These are phyloP conservation scores for Ustilago tritici DNA, from an alignment of 1,284 basidiomycete species.

Conservation along the genomic window DNA sequence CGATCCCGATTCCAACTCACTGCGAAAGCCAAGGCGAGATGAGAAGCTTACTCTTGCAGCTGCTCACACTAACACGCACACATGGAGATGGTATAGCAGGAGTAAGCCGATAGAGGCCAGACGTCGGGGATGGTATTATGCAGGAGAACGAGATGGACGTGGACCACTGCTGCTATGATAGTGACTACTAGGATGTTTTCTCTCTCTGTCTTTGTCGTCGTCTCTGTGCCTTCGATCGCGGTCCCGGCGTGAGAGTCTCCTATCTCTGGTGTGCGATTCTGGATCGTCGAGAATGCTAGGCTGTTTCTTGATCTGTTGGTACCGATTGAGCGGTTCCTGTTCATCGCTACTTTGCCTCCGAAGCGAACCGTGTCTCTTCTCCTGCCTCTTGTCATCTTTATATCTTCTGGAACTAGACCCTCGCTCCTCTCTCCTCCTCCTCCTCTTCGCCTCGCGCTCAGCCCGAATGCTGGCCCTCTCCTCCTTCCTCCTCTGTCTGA, in stretches of 20 bases:
- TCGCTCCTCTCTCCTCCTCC: slow-evolving; percentile 1
- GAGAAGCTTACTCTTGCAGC: too few species aligned
- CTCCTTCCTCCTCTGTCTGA: slow-evolving; percentile 64
- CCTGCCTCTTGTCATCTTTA: not conserved
- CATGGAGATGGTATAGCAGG: too few species aligned
- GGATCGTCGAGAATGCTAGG: slow-evolving; percentile 23
- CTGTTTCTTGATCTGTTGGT: slow-evolving; percentile 30
- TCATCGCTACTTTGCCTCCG: not conserved
- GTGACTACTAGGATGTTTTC: not conserved
- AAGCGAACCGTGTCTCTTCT: not conserved
- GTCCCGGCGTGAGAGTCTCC: not conserved
- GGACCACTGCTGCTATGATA: slow-evolving; percentile 11
- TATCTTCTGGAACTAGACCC: not conserved
- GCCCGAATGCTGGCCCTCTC: slow-evolving; percentile 55
- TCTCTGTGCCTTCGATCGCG: slow-evolving; percentile 4
- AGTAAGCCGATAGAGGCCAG: too few species aligned
- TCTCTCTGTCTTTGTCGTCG: not conserved
- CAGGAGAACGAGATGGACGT: slow-evolving; percentile 23
- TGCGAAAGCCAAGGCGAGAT: too few species aligned
- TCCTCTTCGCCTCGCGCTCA: slow-evolving; percentile 25
- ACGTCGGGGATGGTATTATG: not conserved
- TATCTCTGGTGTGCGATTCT: not conserved
- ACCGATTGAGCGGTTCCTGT: slow-evolving; percentile 25
- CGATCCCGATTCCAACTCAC: too few species aligned
- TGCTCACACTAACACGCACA: too few species aligned